phyloP scores from a whole-genome alignment of 495 filamentous ascomycete genomes.

The Aspergillus sparsus region DNA sequence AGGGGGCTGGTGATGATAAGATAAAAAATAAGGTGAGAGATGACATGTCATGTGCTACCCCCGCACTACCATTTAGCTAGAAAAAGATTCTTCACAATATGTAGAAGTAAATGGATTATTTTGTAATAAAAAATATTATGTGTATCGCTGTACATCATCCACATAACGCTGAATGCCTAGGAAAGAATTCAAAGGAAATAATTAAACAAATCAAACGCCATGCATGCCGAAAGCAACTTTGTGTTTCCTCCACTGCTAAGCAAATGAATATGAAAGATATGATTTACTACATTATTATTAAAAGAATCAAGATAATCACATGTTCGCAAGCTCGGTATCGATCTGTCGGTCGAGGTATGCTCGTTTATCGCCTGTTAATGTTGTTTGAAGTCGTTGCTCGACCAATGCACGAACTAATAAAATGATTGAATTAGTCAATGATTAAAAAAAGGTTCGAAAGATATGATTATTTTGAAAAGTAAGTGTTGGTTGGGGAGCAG shows the following conservation, averaged over 20 bases:
- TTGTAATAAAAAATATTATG: background rate
- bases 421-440: constrained; percentile 22
- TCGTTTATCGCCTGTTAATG: constrained; percentile 77
- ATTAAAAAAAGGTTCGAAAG: background rate
- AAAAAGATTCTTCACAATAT: no score
- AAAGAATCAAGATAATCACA: constrained; percentile 52
- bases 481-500: background rate
- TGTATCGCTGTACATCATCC: constrained; percentile 13
- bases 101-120: no score
- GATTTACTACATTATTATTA: constrained; percentile 5
- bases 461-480: background rate
- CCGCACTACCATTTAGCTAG: no score
- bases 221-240: constrained; percentile 29
- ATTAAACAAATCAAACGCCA: constrained; percentile 30
- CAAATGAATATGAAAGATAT: constrained; percentile 9
- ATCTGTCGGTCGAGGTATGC: constrained; percentile 88
- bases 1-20: no score
- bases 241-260: background rate
- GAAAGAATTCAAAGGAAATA: background rate
- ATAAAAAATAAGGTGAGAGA: no score
- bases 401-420: constrained; percentile 74
- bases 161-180: constrained; percentile 30
- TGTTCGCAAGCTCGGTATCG: constrained; percentile 89
- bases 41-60: no score
- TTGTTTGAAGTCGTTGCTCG: constrained; percentile 87